A percentile compares a stretch with the other conserved stretches of the same genome.
Evolutionary conservation across 1,284 basidiomycete genomes (phyloP).

Genomic region (Takashimella tepidaria): DNA sequence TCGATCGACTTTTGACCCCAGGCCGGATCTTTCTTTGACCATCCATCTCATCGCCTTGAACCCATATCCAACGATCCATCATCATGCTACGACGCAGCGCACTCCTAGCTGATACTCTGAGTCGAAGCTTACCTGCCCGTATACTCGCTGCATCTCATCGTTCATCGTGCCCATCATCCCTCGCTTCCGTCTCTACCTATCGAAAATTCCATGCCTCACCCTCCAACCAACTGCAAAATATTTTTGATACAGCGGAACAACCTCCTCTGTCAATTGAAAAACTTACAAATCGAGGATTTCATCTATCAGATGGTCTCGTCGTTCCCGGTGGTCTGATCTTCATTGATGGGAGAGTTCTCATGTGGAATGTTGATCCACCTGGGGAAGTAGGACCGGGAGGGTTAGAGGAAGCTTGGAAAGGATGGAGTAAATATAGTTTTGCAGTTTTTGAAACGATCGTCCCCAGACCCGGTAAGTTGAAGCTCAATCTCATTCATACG

Average conservation of each 20-base stretch:
- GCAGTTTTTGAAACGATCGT: constrained; percentile 72
- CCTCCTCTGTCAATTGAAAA: constrained; percentile 35
- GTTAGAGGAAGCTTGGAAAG: constrained; percentile 44
- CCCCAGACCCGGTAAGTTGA: constrained; percentile 72
- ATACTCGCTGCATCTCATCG: too few species aligned
- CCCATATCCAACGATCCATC: too few species aligned
- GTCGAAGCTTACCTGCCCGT: too few species aligned
- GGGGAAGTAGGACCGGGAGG: constrained; percentile 48
- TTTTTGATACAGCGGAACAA: constrained; percentile 27
- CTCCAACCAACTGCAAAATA: constrained; percentile 17
- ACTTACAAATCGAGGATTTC: constrained; percentile 44
- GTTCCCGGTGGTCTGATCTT: constrained; percentile 74
- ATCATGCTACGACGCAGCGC: too few species aligned
- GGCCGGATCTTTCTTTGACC: too few species aligned
- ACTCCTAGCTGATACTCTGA: too few species aligned
- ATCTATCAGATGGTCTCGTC: constrained; percentile 59
- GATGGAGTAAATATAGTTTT: constrained; percentile 69
- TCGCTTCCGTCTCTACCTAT: too few species aligned
- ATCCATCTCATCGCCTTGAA: too few species aligned
- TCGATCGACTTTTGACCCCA: too few species aligned
- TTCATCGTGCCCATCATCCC: neutral
- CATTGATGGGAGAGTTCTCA: constrained; percentile 74
- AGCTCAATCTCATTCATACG: neutral
- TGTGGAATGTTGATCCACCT: constrained; percentile 78
- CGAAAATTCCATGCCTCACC: neutral